phyloP scores from a whole-genome alignment of 768 basidiomycete species.

The Suillus variegatus region DNA sequence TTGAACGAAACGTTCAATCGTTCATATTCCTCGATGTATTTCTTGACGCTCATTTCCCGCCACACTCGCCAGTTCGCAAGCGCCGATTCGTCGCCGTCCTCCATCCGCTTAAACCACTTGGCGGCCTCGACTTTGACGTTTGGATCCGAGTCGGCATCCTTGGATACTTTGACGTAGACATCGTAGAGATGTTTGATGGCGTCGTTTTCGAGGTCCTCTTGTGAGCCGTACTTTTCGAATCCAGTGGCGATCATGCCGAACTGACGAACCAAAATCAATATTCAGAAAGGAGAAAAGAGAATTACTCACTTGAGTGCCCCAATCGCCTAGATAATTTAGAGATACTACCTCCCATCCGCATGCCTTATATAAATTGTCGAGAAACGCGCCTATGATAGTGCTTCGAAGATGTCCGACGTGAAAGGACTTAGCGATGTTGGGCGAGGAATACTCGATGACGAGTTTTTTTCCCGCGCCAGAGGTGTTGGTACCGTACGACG shows the following conservation, averaged over 20 bases:
- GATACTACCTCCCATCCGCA: constrained; percentile 92
- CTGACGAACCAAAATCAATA: constrained; percentile 32
- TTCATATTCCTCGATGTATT: constrained; percentile 87
- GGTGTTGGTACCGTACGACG: constrained; percentile 82
- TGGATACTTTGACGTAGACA: constrained; percentile 93
- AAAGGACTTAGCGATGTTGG: constrained; percentile 98
- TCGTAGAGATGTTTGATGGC: constrained; percentile 95
- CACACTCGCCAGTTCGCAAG: constrained; percentile 90
- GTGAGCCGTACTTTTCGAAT: constrained; percentile 88
- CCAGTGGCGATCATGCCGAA: constrained; percentile 89
- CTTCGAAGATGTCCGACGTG: constrained; percentile 96
- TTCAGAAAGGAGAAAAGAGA: neutral
- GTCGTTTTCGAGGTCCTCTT: constrained; percentile 80
- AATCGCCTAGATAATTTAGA: constrained; percentile 96
- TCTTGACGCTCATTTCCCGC: constrained; percentile 88
- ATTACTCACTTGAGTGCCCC: constrained; percentile 88
- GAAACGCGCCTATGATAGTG: constrained; percentile 98
- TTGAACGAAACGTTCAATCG: constrained; percentile 91
- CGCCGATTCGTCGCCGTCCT: constrained; percentile 85
- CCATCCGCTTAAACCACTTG: constrained; percentile 92
- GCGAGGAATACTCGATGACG: constrained; percentile 75
- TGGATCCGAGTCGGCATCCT: constrained; percentile 74
- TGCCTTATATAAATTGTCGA: constrained; percentile 86
- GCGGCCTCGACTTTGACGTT: constrained; percentile 76
- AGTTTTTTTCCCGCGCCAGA: constrained; percentile 80